Conservation (phyloP, 768 basidiomycete genomes). For the Phlegmacium glaucopus region DNA sequence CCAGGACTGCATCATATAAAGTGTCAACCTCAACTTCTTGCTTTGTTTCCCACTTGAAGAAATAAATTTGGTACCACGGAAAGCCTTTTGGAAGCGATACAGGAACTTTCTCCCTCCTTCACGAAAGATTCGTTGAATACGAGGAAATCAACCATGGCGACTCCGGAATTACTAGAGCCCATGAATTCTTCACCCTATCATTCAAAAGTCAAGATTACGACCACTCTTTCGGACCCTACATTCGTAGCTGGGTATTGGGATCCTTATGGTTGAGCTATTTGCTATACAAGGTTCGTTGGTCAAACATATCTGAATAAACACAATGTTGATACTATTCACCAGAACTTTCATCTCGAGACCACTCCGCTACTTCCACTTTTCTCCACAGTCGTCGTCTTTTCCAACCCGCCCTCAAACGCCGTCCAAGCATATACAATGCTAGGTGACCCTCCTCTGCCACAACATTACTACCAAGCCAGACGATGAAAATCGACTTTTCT, state of each 20-base stretch:
- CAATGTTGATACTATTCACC: conserved; percentile 9
- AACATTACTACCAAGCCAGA: conserved; percentile 68
- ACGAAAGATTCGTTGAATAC: too few species aligned
- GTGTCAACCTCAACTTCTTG: too few species aligned
- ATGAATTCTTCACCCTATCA: conserved; percentile 85
- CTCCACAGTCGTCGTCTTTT: conserved; percentile 68
- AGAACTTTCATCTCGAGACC: conserved; percentile 78
- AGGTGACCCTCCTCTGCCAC: conserved; percentile 59
- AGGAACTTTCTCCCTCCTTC: too few species aligned
- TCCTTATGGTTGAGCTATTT: conserved; percentile 76
- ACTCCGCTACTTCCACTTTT: conserved; percentile 78
- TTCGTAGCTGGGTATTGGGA: conserved; percentile 69
- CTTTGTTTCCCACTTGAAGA: too few species aligned
- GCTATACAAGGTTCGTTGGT: conserved; percentile 60
- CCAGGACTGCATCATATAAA: too few species aligned
- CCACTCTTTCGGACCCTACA: conserved; percentile 53
- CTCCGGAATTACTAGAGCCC: conserved; percentile 37
- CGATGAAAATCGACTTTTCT: conserved; percentile 76
- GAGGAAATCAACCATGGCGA: too few species aligned
- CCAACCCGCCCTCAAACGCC: conserved; percentile 82
- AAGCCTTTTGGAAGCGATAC: too few species aligned
- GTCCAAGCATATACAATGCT: conserved; percentile 60
- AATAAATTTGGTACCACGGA: too few species aligned
- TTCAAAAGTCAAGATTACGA: conserved; percentile 70
- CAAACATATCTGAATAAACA: background rate